Evolutionary conservation across 2,329 filamentous ascomycete species (phyloP), one percentile per base, ranked within the genome.

Genomic region (Xylariaceae sp.): DNA sequence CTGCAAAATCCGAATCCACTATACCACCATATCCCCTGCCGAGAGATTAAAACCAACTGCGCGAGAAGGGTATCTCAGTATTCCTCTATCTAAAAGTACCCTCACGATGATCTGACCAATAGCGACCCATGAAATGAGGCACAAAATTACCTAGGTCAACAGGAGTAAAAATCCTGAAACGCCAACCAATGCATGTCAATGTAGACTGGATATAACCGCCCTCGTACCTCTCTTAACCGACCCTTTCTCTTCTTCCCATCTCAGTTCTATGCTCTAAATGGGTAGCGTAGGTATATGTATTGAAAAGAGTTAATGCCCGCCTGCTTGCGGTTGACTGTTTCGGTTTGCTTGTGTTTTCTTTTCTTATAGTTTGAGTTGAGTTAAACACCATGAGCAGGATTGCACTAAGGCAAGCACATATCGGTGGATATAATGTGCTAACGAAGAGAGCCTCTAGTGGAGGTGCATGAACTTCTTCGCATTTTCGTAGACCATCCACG

Each of bases 401-500:
- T 21, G 43, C 19, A n/a, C 24, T n/a, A n/a, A 21, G 11, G n/a
- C 11, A 41, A 47, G 16, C 40, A 44, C 17, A 8, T 16, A n/a
- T 23, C 17, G n/a, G 16, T 23, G 16, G 29, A 17, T 41, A n/a
- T 28, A 28, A 14, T 23, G 11, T 34, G 31, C 8, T 5, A 24
- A 6, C 34, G 39, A 7, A 34, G 44, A 48, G 33, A 28, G 26
- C 19, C 37, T 33, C 51, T 68, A 80, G 63, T 81, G 78, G 66
- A 87, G 69, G 12, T 79, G 74, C 64, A 96, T 79, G 29, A 90
- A 72, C 67, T 82, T 85, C 80, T 96, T 96, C 53, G 90, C 87
- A 71, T 95, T 95, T 77, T 96, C 92, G 71, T 96, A 96, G 59
- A 95, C 90, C 69, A 96, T 86, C 81, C 95, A 96, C 52, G 92